Evolutionary conservation across 129 eudicot species (phyloP).

Genomic region (Chrysanthemum lavandulifolium): DNA sequence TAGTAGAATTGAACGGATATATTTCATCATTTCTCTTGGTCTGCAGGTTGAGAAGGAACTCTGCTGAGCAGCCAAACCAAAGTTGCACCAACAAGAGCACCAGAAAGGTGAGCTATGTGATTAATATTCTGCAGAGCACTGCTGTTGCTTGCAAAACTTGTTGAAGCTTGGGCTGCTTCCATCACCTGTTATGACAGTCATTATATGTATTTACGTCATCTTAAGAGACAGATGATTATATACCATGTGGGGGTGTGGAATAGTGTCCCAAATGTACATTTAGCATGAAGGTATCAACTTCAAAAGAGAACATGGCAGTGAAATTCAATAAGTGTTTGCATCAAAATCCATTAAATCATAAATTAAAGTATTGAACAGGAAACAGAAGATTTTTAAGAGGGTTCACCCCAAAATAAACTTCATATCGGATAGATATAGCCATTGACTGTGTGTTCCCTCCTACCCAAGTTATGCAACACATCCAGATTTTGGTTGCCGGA

Average conservation of each 20-base stretch:
- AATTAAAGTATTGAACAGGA: too few species aligned
- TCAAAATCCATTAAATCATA: too few species aligned
- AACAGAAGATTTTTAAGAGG: too few species aligned
- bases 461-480: too few species aligned
- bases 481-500: too few species aligned
- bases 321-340: background rate
- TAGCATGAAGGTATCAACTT: too few species aligned
- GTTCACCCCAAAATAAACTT: too few species aligned
- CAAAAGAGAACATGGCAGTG: background rate
- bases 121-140: conserved; percentile 68
- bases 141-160: conserved; percentile 57
- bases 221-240: background rate
- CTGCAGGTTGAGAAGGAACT: conserved; percentile 57
- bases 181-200: conserved; percentile 54
- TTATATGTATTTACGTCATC: background rate
- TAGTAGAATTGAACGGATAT: background rate
- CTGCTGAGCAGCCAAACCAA: conserved; percentile 83
- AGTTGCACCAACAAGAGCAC: conserved; percentile 30
- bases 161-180: conserved; percentile 98
- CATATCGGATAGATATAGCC: too few species aligned
- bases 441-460: too few species aligned
- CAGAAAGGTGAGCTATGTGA: conserved; percentile 84
- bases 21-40: conserved; percentile 32
- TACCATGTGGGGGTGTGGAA: background rate
- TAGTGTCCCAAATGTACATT: too few species aligned